Base-by-base conservation (phyloP, 352 stramenopile species). In the Phytophthora palmivora region DNA sequence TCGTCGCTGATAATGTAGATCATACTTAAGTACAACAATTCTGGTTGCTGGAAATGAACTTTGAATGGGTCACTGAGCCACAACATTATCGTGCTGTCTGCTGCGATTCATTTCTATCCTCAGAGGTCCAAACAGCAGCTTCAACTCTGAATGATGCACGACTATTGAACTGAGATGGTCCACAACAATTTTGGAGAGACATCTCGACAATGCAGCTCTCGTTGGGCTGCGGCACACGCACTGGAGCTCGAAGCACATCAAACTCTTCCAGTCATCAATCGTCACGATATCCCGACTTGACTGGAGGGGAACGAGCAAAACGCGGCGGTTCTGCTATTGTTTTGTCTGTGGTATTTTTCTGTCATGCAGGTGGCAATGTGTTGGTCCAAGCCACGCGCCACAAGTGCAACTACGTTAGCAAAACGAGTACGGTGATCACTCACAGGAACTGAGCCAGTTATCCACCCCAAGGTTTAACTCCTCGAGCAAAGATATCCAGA, bases 381-480 rank as follows among this genome's bases (percentile, higher is more conserved):
- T 68, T 69, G 53, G 60, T 24, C 15, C 53, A 32, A 58, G 52
- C 37, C 52, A 69, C 60, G 37, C 28, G 60, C 30, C 43, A 36
- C 10, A 28, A 54, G 15, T 45, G 26, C 19, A 50, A 45, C 21
- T 32, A 16, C 37, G 21, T 53, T 46, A 46, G n/a, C 33, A 46
- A 30, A 24, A 43, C 36, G 21, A 4, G n/a, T 6, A 18, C 8
- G 14, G 30, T 22, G 43, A 63, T 57, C 24, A 56, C 19, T 57
- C 34, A 37, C 22, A 8, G 10, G 57, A 65, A 15, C 16, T 37
- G 22, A 42, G 33, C 41, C 24, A 6, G 24, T 28, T 6, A 6
- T 28, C 41, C 30, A 30, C 30, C 30, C 32, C 21, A 43, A 16
- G 16, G 19, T 26, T 28, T 12, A 52, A 39, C 24, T 38, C 22